Conservation (phyloP, 768 basidiomycete genomes). For the Cyathus striatus region DNA sequence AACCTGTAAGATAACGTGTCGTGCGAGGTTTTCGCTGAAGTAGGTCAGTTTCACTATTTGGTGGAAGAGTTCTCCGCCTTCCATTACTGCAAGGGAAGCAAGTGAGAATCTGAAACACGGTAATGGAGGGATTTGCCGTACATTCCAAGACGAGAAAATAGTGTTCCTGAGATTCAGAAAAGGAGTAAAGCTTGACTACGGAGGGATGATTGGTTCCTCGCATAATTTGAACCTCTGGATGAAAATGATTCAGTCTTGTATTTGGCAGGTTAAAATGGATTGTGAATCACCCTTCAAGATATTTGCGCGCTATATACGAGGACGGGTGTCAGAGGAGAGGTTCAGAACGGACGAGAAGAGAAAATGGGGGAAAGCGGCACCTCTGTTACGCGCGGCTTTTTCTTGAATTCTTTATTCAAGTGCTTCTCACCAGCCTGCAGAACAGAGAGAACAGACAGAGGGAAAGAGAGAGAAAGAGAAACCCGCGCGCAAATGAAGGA, state of each 20-base stretch:
- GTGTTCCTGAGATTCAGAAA: slow-evolving; percentile 88
- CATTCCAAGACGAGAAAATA: slow-evolving; percentile 94
- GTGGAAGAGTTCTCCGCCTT: slow-evolving; percentile 97
- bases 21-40: slow-evolving; percentile 94
- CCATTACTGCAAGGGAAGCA: slow-evolving; percentile 70
- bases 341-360: slow-evolving; percentile 5
- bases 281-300: slow-evolving; percentile 77
- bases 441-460: slow-evolving; percentile 10
- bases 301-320: slow-evolving; percentile 76
- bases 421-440: slow-evolving; percentile 88
- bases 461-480: no score
- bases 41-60: slow-evolving; percentile 99
- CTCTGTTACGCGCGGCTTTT: slow-evolving; percentile 97
- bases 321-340: slow-evolving; percentile 20
- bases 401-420: slow-evolving; percentile 91
- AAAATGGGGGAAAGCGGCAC: slow-evolving; percentile 45
- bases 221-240: slow-evolving; percentile 97
- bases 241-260: slow-evolving; percentile 4
- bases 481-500: slow-evolving; percentile 11
- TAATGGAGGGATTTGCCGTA: slow-evolving; percentile 40
- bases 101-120: slow-evolving; percentile 6
- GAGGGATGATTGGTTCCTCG: slow-evolving; percentile 88
- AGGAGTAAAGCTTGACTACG: slow-evolving; percentile 87
- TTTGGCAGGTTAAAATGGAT: neutral
- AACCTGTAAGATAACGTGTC: slow-evolving; percentile 96